Evolutionary conservation across 257 asterid species (phyloP).

Genomic region (Agastache rugosa): DNA sequence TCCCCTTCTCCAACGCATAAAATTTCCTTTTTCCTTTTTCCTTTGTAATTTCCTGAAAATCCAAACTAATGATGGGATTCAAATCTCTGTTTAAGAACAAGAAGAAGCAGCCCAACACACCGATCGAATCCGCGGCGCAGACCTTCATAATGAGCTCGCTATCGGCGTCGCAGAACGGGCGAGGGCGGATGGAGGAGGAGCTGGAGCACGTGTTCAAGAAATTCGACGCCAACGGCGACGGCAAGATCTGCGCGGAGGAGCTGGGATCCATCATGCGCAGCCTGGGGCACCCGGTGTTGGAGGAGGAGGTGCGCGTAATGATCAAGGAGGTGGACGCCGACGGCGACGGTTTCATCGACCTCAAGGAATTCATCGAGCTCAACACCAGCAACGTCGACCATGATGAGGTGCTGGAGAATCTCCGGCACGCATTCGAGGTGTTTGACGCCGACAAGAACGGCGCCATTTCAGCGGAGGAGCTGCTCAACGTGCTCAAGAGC

Average conservation of each 20-base stretch:
- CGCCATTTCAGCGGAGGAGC: constrained; percentile 66
- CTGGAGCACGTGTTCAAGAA: constrained; percentile 78
- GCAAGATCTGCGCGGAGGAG: constrained; percentile 69
- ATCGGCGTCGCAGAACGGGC: constrained; percentile 49
- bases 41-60: too few species aligned
- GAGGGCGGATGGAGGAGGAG: constrained; percentile 69
- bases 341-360: constrained; percentile 85
- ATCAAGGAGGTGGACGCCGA: constrained; percentile 81
- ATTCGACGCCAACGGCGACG: constrained; percentile 87
- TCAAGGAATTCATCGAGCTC: constrained; percentile 72
- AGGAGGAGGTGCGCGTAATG: constrained; percentile 65
- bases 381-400: constrained; percentile 68
- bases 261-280: constrained; percentile 76
- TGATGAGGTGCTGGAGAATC: constrained; percentile 62
- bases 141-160: constrained; percentile 35
- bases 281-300: constrained; percentile 62
- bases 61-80: constrained; percentile 55
- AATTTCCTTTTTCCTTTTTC: too few species aligned
- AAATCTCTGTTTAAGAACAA: constrained; percentile 59
- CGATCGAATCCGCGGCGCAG: constrained; percentile 16
- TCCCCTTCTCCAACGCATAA: too few species aligned
- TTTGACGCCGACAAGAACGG: constrained; percentile 81
- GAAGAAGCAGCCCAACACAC: constrained; percentile 32
- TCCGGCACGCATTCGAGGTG: constrained; percentile 73
- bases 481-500: constrained; percentile 67